Evolutionary conservation across 106 monocot genomes (phyloP).

Genomic region (Acorus calamus): DNA sequence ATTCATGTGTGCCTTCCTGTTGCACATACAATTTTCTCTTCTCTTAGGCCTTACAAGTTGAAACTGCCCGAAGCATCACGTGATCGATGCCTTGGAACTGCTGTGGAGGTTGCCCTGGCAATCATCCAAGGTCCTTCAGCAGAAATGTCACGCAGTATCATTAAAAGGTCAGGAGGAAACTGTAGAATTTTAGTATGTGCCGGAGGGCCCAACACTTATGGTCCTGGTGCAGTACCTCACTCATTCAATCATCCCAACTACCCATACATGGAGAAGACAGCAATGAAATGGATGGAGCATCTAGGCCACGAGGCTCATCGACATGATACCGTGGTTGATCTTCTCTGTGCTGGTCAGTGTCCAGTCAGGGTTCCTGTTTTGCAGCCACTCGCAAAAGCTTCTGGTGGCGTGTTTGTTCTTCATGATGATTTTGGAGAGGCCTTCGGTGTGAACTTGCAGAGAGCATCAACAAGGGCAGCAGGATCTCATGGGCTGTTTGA

Average conservation of each 20-base stretch:
- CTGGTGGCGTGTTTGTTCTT: constrained; percentile 87
- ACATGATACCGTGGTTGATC: constrained; percentile 67
- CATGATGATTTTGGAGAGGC: constrained; percentile 99
- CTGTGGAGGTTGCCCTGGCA: constrained; percentile 88
- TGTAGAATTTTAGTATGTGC: constrained; percentile 81
- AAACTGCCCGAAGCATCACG: constrained; percentile 75
- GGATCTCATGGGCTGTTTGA: constrained; percentile 94
- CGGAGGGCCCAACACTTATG: constrained; percentile 86
- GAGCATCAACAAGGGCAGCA: constrained; percentile 69
- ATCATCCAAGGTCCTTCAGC: constrained; percentile 83
- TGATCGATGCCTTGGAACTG: constrained; percentile 89
- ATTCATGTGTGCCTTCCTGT: constrained; percentile 80
- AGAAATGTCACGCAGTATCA: constrained; percentile 71
- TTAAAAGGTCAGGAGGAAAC: constrained; percentile 85
- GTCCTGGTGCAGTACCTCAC: constrained; percentile 89
- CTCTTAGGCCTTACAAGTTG: constrained; percentile 66
- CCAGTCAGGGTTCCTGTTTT: constrained; percentile 80
- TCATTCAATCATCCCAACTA: constrained; percentile 89
- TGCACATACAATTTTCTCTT: constrained; percentile 85
- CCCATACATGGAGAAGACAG: constrained; percentile 88
- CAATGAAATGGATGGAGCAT: constrained; percentile 90
- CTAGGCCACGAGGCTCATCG: constrained; percentile 66
- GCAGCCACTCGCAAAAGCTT: constrained; percentile 81
- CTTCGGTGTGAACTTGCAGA: constrained; percentile 97
- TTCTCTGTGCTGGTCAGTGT: constrained; percentile 91